These are phyloP conservation scores for Arachis hypogaea DNA, from an alignment of 306 rosid species.

Conservation along the genomic window DNA sequence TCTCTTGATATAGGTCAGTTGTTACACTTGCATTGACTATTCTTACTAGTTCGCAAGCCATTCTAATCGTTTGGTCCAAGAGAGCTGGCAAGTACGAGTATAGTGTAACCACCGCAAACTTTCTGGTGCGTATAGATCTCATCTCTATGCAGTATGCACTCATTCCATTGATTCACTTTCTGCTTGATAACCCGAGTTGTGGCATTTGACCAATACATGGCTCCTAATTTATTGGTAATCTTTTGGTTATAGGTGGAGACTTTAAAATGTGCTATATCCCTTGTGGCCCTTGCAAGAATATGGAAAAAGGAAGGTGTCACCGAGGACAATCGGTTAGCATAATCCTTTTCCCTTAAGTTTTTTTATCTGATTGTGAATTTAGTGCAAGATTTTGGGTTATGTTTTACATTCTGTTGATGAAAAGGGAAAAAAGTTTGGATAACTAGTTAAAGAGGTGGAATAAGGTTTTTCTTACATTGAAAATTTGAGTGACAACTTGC, in stretches of 20 bases:
- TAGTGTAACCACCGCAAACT: conserved; percentile 96
- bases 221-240: conserved; percentile 28
- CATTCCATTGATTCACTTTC: background rate
- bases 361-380: conserved; percentile 13
- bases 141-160: background rate
- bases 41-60: conserved; percentile 94
- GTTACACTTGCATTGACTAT: conserved; percentile 83
- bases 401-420: background rate
- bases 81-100: conserved; percentile 95
- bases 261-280: conserved; percentile 89
- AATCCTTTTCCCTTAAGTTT: background rate
- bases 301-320: conserved; percentile 82
- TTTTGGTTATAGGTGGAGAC: conserved; percentile 71
- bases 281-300: conserved; percentile 63
- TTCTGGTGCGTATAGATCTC: conserved; percentile 56
- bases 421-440: background rate
- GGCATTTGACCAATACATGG: background rate
- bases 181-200: conserved; percentile 2
- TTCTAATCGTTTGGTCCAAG: conserved; percentile 95
- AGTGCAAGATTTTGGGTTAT: conserved; percentile 4
- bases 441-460: conserved; percentile 15
- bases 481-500: conserved; percentile 26
- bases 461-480: conserved; percentile 16
- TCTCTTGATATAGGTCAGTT: conserved; percentile 57
- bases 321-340: conserved; percentile 79